These are phyloP conservation scores for Dianthus caryophyllus DNA, from an alignment of 148 eudicot genomes.

Conservation along the genomic window DNA sequence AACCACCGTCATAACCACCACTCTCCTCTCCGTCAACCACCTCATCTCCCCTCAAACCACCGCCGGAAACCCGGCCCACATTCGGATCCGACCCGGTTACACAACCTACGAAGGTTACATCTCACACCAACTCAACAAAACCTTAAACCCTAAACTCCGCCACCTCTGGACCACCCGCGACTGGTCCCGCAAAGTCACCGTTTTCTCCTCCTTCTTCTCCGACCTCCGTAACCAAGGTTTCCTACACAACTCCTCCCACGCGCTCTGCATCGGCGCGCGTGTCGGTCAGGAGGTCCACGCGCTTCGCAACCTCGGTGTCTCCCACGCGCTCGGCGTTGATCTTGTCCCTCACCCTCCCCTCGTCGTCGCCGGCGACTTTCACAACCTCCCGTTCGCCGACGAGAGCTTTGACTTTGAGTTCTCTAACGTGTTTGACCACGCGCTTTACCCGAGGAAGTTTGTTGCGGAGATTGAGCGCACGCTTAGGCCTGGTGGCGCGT, in stretches of 20 bases:
- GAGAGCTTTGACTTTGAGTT: slow-evolving; percentile 66
- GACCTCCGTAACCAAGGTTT: slow-evolving; percentile 33
- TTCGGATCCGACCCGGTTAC: slow-evolving; percentile 69
- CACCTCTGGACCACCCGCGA: slow-evolving; percentile 73
- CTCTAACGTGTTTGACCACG: slow-evolving; percentile 84
- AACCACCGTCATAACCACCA: too few species aligned
- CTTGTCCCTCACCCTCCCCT: slow-evolving; percentile 75
- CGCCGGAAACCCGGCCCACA: slow-evolving; percentile 17
- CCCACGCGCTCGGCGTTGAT: slow-evolving; percentile 63
- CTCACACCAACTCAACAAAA: slow-evolving; percentile 64
- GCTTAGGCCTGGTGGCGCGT: slow-evolving; percentile 58
- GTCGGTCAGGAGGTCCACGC: slow-evolving; percentile 86
- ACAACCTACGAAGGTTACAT: slow-evolving; percentile 66
- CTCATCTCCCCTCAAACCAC: slow-evolving; percentile 30
- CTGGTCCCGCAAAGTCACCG: slow-evolving; percentile 63
- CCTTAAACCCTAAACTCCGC: slow-evolving; percentile 68
- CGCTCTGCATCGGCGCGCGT: slow-evolving; percentile 71
- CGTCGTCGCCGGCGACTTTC: slow-evolving; percentile 71
- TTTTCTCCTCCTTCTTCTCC: slow-evolving; percentile 53
- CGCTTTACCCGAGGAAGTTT: slow-evolving; percentile 57
- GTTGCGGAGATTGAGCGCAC: slow-evolving; percentile 79
- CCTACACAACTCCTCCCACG: slow-evolving; percentile 35
- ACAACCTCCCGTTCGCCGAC: slow-evolving; percentile 62
- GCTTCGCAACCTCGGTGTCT: slow-evolving; percentile 47
- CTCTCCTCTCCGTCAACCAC: background rate